phyloP scores from a whole-genome alignment of 768 basidiomycete species.

The Favolaschia claudopus region DNA sequence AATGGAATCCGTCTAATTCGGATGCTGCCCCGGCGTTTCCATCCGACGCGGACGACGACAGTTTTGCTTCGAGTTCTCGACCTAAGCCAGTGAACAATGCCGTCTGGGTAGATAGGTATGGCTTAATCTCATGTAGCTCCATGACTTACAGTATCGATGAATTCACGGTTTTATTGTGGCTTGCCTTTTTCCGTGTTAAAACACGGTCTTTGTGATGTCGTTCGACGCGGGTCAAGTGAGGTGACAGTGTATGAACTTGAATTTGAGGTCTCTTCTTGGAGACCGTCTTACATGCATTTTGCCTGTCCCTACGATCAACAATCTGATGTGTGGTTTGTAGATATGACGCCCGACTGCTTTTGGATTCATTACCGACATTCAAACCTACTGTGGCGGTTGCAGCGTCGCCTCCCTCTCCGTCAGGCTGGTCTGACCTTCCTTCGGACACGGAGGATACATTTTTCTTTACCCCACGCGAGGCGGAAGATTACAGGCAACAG shows the following conservation, averaged over 20 bases:
- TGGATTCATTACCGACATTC: slow-evolving; percentile 55
- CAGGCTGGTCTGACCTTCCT: slow-evolving; percentile 85
- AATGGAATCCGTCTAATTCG: slow-evolving; percentile 31
- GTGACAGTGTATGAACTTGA: no score
- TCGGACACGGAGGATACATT: slow-evolving; percentile 89
- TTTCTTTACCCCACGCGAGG: slow-evolving; percentile 74
- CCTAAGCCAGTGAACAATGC: slow-evolving; percentile 1
- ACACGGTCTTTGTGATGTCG: no score
- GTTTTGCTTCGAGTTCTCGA: slow-evolving; percentile 9
- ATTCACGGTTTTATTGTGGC: slow-evolving; percentile 28
- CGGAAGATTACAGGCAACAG: slow-evolving; percentile 68
- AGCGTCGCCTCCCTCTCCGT: slow-evolving; percentile 47
- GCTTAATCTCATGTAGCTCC: slow-evolving; percentile 34
- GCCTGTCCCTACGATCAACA: slow-evolving; percentile 17
- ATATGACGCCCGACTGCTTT: slow-evolving; percentile 81
- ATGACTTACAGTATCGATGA: neutral
- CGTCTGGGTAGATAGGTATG: slow-evolving; percentile 89
- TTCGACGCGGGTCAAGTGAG: no score
- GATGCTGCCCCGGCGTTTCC: slow-evolving; percentile 8
- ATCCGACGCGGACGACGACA: slow-evolving; percentile 31
- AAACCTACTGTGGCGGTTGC: slow-evolving; percentile 10
- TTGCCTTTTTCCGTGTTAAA: no score
- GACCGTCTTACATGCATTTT: slow-evolving; percentile 34
- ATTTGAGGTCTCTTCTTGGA: no score
- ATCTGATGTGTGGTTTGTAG: slow-evolving; percentile 50